Evolutionary conservation across 176 grass and related monocot species (phyloP), one percentile per base, ranked within the genome.

Genomic region (bread wheat (Triticum aestivum)): DNA sequence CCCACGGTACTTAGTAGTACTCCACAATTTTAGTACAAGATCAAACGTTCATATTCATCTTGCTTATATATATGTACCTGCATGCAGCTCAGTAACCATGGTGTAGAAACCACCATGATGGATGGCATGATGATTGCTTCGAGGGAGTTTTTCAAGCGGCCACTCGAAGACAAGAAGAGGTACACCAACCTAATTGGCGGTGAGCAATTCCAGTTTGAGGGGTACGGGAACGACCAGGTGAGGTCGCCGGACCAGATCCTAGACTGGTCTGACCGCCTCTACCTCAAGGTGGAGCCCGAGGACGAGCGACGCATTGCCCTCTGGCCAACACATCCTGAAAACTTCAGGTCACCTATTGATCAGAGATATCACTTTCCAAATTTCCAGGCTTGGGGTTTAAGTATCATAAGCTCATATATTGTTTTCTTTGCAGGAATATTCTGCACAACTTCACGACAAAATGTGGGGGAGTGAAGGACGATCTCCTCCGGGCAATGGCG

Each of bases 221-320:
- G 91, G 11, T 93, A 93, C 33, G 85, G 88, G 5, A 88, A 83
- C 6, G 88, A 93, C 63, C 18, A 6, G 44, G 81, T 83, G 66
- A 5, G 1, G 5, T 83, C 23, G 0, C 42, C 88, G 12, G 86
- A 86, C 9, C 88, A 93, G 27, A 85, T 85, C 8, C 76, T 93
- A 3, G 91, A 93, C 83, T 93, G 91, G 91, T 79, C 1, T 27
- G 88, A 93, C 70, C 85, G 91, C 7, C 41, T 93, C 9, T 86
- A 88, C 72, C 81, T 93, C 61, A 20, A 86, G 30, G 88, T 93
- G 21, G 88, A 93, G 35, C 91, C 91, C 6, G 42, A 88, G 18
- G 26, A 73, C 5, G 56, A 93, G 32, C 85, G 85, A 72, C 33
- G 32, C 26, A 72, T 90, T 9, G 29, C 54, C 2, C 65, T 89